These are phyloP conservation scores for Choricystis sp. DNA, from an alignment of 139 green algal genomes.

Conservation along the genomic window DNA sequence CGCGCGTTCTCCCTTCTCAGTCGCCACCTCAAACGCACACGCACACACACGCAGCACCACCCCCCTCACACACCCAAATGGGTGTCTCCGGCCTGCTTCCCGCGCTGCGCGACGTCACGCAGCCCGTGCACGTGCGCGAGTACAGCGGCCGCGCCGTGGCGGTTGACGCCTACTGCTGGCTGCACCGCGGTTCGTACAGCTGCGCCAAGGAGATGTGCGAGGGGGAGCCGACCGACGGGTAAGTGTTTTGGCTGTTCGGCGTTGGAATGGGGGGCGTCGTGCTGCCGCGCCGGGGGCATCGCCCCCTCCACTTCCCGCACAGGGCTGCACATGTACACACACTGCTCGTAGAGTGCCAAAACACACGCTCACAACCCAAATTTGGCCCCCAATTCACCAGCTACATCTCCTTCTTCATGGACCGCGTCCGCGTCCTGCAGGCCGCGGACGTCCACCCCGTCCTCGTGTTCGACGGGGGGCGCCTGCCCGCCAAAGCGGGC, in stretches of 20 bases:
- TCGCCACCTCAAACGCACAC: no score
- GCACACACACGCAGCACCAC: neutral
- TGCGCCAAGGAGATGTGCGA: slow-evolving; percentile 76
- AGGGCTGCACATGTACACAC: neutral
- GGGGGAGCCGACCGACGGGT: slow-evolving; percentile 54
- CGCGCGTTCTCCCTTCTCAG: no score
- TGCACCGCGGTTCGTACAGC: slow-evolving; percentile 78
- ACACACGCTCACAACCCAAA: no score
- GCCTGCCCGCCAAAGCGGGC: slow-evolving; percentile 70
- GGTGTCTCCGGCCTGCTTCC: slow-evolving; percentile 72
- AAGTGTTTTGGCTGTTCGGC: no score
- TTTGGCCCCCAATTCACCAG: no score
- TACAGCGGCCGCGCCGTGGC: slow-evolving; percentile 66
- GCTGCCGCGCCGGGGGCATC: neutral
- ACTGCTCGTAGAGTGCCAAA: no score
- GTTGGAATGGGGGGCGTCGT: slow-evolving; percentile 5
- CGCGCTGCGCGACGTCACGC: slow-evolving; percentile 50
- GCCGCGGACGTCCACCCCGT: slow-evolving; percentile 55
- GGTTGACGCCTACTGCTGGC: slow-evolving; percentile 86
- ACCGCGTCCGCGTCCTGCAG: slow-evolving; percentile 53
- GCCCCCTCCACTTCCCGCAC: no score
- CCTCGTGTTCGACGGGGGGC: slow-evolving; percentile 87
- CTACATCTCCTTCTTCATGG: slow-evolving; percentile 78
- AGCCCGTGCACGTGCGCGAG: slow-evolving; percentile 38
- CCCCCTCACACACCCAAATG: slow-evolving; percentile 29